Conservation (phyloP, 1,139 yeast species). For the Protomyces arabidopsidicola region DNA sequence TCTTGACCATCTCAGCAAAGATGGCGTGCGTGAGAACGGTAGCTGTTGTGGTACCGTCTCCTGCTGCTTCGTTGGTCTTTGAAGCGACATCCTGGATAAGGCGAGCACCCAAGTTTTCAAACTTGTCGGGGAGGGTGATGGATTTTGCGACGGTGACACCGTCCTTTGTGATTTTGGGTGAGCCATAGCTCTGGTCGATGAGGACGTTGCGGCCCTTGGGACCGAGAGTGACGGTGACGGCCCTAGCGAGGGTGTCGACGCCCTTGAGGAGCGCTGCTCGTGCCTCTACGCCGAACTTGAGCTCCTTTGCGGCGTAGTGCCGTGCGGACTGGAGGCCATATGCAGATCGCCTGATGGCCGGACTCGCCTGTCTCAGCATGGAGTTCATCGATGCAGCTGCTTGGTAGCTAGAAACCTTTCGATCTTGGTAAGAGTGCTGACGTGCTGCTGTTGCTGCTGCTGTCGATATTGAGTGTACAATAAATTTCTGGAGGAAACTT, state of each 20-base stretch:
- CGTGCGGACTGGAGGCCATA: constrained; percentile 3
- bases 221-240: constrained; percentile 94
- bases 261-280: constrained; percentile 95
- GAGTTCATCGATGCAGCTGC: background rate
- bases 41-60: constrained; percentile 99
- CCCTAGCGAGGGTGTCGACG: constrained; percentile 94
- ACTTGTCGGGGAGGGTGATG: constrained; percentile 80
- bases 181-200: constrained; percentile 93
- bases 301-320: constrained; percentile 53
- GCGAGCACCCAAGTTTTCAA: constrained; percentile 95
- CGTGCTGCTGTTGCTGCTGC: no score
- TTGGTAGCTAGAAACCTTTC: no score
- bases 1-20: constrained; percentile 94
- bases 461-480: no score
- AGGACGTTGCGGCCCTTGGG: constrained; percentile 98
- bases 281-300: constrained; percentile 97
- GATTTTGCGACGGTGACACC: constrained; percentile 97
- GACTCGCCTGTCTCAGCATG: constrained; percentile 10
- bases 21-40: constrained; percentile 96
- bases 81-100: constrained; percentile 96
- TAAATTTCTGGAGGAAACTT: no score
- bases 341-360: constrained; percentile 18
- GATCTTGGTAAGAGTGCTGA: no score
- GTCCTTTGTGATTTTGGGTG: constrained; percentile 98
- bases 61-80: constrained; percentile 96